Evolutionary conservation across 106 monocot genomes (phyloP).

Genomic region (Chionographis japonica): DNA sequence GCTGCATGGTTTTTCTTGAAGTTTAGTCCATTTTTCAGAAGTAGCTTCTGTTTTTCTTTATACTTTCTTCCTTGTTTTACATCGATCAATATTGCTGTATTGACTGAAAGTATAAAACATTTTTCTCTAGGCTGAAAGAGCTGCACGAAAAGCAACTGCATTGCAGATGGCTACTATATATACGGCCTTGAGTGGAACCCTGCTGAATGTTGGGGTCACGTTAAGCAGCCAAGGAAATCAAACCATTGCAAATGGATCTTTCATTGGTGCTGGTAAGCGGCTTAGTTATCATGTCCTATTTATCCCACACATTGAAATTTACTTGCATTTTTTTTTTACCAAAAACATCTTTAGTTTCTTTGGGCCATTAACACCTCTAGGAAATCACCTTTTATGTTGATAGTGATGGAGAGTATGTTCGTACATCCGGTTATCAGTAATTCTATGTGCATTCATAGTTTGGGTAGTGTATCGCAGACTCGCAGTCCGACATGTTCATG

Average conservation of each 20-base stretch:
- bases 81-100: not conserved
- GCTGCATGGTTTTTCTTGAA: not conserved
- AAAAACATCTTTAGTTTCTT: not conserved
- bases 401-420: too few relatives aligned
- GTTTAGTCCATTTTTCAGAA: not conserved
- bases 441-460: too few relatives aligned
- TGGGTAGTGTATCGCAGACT: too few relatives aligned
- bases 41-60: not conserved
- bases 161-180: constrained; percentile 93
- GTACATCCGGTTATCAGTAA: too few relatives aligned
- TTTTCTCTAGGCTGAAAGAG: constrained; percentile 79
- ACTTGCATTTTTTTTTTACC: not conserved
- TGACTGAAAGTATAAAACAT: not conserved
- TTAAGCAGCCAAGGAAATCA: constrained; percentile 68
- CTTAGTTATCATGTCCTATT: not conserved
- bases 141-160: constrained; percentile 78
- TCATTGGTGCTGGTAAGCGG: constrained; percentile 75
- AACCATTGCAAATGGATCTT: constrained; percentile 71
- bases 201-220: constrained; percentile 77
- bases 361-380: too few relatives aligned
- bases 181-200: constrained; percentile 73
- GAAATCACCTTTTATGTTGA: too few relatives aligned
- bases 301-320: not conserved
- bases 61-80: not conserved
- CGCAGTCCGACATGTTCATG: too few relatives aligned